Base-by-base conservation (phyloP, 177 flowering plant species). In the Telopea speciosissima region DNA sequence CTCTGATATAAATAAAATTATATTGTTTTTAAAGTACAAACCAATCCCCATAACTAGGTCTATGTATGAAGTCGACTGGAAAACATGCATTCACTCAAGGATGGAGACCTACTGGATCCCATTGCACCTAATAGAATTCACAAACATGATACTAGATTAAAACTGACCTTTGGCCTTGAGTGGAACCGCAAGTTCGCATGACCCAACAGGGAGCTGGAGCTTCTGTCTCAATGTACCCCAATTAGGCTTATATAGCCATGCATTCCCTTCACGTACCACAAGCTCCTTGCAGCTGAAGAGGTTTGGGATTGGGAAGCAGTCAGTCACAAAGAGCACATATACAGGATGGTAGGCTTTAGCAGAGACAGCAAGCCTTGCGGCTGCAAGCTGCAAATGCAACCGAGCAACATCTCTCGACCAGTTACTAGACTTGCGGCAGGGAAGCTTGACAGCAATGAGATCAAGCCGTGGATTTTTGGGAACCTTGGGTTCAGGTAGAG, bases 401-500 rank as follows among this genome's bases (percentile, higher is more conserved):
- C 96, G 93, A 64, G 89, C 89, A 58, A 93, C 89, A 75, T 93
- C 97, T 79, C 97, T 89, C 42, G 96, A 80, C 98, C 98, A 93
- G 66, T 81, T 78, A 52, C 65, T 78, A 11, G 82, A 72, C 67
- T 73, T 83, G 52, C 74, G 76, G 76, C 98, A 93, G 0, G 97
- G 98, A 76, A 94, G 96, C 77, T 94, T 94, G 69, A 90, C 96
- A 44, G 86, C 93, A 59, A 94, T 78, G 61, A 90, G 87, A 86
- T 90, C 90, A 69, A 92, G 73, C 14, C 86, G 78, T 63, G 84
- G 86, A 69, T 83, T 88, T 64, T 84, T 82, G 42, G 86, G 83
- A 58, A 75, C 72, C 59, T 73, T 72, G 49, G 86, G 76, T 59
- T 68, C 79, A 0, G 96, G 90, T 7, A 92, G 70, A 72, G 84